These are phyloP conservation scores for Friedmanniomyces simplex DNA, from an alignment of 495 filamentous ascomycete species.

Conservation along the genomic window DNA sequence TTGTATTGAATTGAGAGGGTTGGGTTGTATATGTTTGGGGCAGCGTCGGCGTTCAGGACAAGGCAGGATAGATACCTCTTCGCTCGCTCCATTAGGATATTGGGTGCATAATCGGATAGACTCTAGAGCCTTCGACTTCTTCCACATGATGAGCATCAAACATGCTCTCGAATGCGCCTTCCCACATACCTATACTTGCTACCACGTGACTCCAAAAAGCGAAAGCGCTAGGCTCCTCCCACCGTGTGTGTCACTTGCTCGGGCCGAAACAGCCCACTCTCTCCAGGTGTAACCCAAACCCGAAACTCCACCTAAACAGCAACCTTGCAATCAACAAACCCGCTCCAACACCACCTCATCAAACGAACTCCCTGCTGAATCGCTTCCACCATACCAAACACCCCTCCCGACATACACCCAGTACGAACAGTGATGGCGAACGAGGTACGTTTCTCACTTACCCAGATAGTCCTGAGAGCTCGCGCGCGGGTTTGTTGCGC, in stretches of 20 bases:
- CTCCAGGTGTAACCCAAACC: background rate
- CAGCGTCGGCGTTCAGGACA: background rate
- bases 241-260: too few species aligned
- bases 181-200: too few species aligned
- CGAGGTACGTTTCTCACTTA: conserved; percentile 18
- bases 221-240: too few species aligned
- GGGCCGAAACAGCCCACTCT: too few species aligned
- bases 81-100: background rate
- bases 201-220: too few species aligned
- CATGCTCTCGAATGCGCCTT: too few species aligned
- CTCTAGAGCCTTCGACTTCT: too few species aligned
- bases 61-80: background rate
- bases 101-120: background rate
- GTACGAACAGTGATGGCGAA: conserved; percentile 12
- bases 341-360: too few species aligned
- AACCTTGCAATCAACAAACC: too few species aligned
- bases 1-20: background rate
- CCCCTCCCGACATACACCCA: background rate
- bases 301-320: too few species aligned
- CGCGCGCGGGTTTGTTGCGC: background rate
- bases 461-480: background rate
- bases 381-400: background rate
- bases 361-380: background rate
- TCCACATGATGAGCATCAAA: too few species aligned
- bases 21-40: too few species aligned